Evolutionary conservation across 768 basidiomycete genomes (phyloP).

Genomic region (Mycena maculata): DNA sequence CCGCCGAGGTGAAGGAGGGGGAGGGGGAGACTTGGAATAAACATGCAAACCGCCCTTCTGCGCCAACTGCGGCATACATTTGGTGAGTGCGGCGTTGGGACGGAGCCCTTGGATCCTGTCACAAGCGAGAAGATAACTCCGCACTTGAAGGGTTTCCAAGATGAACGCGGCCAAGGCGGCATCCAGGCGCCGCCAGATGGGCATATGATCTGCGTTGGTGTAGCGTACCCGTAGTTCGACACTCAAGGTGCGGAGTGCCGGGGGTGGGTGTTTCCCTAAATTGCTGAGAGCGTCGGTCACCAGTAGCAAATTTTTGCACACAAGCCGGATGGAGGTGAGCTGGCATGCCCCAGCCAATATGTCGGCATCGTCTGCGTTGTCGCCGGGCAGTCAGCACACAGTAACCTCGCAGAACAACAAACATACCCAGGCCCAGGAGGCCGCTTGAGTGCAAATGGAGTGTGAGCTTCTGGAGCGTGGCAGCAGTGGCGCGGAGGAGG

Average conservation of each 20-base stretch:
- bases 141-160: not conserved
- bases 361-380: not conserved
- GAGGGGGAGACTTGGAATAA: too few species aligned
- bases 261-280: not conserved
- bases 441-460: too few species aligned
- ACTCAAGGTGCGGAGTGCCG: not conserved
- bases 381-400: too few species aligned
- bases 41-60: not conserved
- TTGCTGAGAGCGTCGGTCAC: not conserved
- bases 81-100: not conserved
- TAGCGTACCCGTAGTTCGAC: not conserved
- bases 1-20: too few species aligned
- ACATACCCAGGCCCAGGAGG: too few species aligned
- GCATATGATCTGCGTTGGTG: not conserved
- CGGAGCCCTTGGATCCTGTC: not conserved
- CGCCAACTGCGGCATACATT: not conserved
- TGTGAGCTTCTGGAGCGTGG: not conserved
- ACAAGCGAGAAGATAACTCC: not conserved
- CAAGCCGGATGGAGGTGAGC: not conserved
- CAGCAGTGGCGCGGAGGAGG: not conserved
- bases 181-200: not conserved
- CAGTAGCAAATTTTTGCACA: not conserved
- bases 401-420: too few species aligned
- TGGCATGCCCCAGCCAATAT: not conserved
- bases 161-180: not conserved